phyloP scores from a whole-genome alignment of 257 asterid genomes.

The Solanum tarijense region DNA sequence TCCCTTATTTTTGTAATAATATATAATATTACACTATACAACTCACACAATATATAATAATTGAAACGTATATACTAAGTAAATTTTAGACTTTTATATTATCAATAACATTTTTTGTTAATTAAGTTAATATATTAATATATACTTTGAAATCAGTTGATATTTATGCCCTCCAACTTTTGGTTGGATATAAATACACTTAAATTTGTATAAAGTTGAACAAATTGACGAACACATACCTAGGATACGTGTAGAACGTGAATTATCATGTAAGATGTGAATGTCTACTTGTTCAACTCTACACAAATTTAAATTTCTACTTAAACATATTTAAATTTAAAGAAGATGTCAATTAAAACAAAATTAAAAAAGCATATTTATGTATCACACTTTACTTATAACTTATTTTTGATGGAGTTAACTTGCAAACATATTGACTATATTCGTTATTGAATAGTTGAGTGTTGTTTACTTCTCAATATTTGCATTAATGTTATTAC shows the following conservation, averaged over 20 bases:
- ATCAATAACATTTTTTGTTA: neutral
- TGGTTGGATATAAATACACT: no score
- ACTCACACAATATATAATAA: neutral
- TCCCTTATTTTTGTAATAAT: neutral
- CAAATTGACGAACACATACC: neutral
- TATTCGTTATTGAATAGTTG: neutral
- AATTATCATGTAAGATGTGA: neutral
- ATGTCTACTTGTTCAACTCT: no score
- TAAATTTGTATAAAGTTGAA: neutral
- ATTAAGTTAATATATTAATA: neutral
- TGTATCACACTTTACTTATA: neutral
- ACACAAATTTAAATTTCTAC: neutral
- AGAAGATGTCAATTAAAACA: neutral
- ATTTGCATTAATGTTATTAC: neutral
- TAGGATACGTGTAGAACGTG: fast-evolving
- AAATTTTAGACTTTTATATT: neutral
- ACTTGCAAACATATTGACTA: neutral
- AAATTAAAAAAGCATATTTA: neutral
- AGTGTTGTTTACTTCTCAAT: neutral
- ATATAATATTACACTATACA: neutral
- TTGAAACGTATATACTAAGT: neutral
- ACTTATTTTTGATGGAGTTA: neutral
- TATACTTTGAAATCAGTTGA: no score
- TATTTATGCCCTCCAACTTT: no score
- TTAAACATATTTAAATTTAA: neutral